Evolutionary conservation across 305 asterid genomes (phyloP).

Genomic region (Vinca major): DNA sequence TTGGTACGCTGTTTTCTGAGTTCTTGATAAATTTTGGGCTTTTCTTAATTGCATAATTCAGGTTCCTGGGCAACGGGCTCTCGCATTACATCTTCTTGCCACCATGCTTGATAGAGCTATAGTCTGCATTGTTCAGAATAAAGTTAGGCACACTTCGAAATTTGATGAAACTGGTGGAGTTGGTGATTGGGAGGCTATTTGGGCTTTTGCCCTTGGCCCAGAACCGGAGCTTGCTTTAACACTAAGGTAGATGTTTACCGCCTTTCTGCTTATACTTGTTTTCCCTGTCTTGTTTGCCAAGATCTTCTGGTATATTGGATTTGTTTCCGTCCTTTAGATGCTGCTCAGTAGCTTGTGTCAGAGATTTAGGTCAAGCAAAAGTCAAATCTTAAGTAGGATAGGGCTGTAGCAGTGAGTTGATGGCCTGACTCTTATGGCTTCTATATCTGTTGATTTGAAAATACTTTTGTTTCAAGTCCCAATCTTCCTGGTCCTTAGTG

Average conservation of each 20-base stretch:
- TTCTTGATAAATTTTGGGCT: conserved; percentile 15
- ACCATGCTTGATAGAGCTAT: conserved; percentile 58
- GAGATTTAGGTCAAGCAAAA: background rate
- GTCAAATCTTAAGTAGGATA: background rate
- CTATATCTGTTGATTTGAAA: background rate
- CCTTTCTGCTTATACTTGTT: background rate
- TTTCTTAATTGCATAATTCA: conserved; percentile 26
- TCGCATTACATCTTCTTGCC: conserved; percentile 77
- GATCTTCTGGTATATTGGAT: background rate
- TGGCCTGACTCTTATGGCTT: background rate
- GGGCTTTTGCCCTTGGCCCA: conserved; percentile 98
- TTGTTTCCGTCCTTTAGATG: background rate
- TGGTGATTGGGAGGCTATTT: conserved; percentile 89
- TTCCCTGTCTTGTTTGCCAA: background rate
- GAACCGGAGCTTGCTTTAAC: conserved; percentile 94
- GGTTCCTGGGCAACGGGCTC: conserved; percentile 86
- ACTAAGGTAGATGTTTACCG: conserved; percentile 41
- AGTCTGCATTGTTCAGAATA: conserved; percentile 30
- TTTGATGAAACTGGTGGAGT: conserved; percentile 23
- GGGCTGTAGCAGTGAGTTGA: background rate
- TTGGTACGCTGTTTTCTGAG: conserved; percentile 7
- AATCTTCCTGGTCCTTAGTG: background rate
- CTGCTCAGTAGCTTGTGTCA: background rate
- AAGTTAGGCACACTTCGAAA: conserved; percentile 31
- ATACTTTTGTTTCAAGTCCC: background rate